Conservation (phyloP, 2,329 filamentous ascomycete genomes). For the Daldinia eschscholtzii region DNA sequence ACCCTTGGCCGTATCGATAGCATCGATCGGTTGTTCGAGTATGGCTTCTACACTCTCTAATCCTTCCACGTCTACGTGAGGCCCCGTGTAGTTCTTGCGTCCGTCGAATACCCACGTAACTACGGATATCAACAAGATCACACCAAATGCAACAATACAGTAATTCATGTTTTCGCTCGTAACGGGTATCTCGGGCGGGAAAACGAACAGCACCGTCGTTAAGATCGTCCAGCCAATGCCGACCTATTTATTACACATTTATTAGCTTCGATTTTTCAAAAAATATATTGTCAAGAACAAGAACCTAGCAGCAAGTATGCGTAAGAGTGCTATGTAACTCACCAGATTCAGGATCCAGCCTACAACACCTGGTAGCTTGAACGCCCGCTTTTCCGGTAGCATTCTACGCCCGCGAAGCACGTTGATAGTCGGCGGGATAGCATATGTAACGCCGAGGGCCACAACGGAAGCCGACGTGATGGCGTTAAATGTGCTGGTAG, state of each 20-base stretch:
- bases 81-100: constrained; percentile 61
- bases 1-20: constrained; percentile 19
- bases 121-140: constrained; percentile 61
- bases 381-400: constrained; percentile 70
- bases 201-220: constrained; percentile 82
- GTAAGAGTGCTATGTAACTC: constrained; percentile 38
- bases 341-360: constrained; percentile 72
- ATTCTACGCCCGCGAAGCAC: constrained; percentile 73
- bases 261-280: background rate
- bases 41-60: constrained; percentile 44
- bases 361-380: constrained; percentile 65
- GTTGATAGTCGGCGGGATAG: constrained; percentile 79
- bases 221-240: constrained; percentile 75
- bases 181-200: constrained; percentile 75
- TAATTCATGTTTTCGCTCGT: constrained; percentile 77
- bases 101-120: constrained; percentile 63
- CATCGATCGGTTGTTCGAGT: constrained; percentile 16
- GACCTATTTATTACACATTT: constrained; percentile 49
- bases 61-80: constrained; percentile 49
- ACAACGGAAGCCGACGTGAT: constrained; percentile 79
- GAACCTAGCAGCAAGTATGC: constrained; percentile 31
- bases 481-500: constrained; percentile 75
- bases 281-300: background rate
- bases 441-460: constrained; percentile 78
- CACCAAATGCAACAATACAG: constrained; percentile 61